Evolutionary conservation across 345 rosid species (phyloP).

Genomic region (Moricandia moricandioides): DNA sequence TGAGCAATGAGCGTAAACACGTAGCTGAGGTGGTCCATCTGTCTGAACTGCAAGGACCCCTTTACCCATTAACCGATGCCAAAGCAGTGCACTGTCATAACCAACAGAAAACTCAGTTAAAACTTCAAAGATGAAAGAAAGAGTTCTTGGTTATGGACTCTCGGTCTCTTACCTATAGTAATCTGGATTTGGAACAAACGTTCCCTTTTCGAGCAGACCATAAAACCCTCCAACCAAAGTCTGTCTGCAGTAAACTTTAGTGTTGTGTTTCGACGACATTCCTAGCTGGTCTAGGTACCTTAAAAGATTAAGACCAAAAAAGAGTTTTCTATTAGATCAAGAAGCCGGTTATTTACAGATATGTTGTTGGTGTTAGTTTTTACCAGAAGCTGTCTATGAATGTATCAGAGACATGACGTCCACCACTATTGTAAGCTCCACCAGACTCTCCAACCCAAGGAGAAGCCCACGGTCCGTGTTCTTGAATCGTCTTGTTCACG

Average conservation of each 20-base stretch:
- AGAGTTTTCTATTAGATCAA: background rate
- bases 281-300: constrained; percentile 99
- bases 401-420: constrained; percentile 73
- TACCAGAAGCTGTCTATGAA: constrained; percentile 96
- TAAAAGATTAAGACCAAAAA: constrained; percentile 1
- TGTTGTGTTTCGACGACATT: constrained; percentile 82
- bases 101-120: constrained; percentile 1
- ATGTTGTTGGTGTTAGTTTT: constrained; percentile 6
- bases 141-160: constrained; percentile 1
- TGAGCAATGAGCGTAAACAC: constrained; percentile 86
- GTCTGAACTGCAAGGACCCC: constrained; percentile 60
- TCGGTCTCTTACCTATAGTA: constrained; percentile 72
- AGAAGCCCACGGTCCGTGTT: constrained; percentile 83
- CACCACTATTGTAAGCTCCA: constrained; percentile 97
- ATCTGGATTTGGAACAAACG: constrained; percentile 80
- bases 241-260: constrained; percentile 98
- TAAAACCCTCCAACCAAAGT: constrained; percentile 90
- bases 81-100: constrained; percentile 70
- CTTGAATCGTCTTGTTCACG: constrained; percentile 51
- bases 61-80: constrained; percentile 98
- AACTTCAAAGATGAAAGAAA: background rate
- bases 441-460: constrained; percentile 99
- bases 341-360: background rate
- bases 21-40: constrained; percentile 58
- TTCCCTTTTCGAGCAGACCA: constrained; percentile 69